Percentiles rank a stretch among this genome's conserved stretches.
Evolutionary conservation across 2,329 filamentous ascomycete genomes (phyloP).

Genomic region (Sporothrix protearum): DNA sequence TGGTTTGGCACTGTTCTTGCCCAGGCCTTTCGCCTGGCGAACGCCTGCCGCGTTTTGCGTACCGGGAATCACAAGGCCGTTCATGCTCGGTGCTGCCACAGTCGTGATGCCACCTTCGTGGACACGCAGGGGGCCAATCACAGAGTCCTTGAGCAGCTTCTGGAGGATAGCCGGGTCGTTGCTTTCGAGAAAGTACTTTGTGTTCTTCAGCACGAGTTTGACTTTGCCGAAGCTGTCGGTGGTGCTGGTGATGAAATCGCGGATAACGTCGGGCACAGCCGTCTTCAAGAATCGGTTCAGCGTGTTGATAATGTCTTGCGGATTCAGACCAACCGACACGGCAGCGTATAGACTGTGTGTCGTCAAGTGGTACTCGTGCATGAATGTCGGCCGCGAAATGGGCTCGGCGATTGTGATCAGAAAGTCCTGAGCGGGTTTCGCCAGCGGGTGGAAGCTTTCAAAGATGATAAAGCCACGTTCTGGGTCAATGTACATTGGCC

Average conservation of each 20-base stretch:
- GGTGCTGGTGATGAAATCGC: conserved; percentile 71
- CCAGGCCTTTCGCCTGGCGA: conserved; percentile 59
- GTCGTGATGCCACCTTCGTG: conserved; percentile 68
- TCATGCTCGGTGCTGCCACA: conserved; percentile 80
- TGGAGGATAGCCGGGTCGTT: conserved; percentile 83
- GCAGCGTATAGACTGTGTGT: conserved; percentile 93
- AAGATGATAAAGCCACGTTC: conserved; percentile 82
- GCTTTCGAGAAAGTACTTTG: conserved; percentile 90
- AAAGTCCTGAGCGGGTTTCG: conserved; percentile 86
- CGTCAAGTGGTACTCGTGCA: conserved; percentile 92
- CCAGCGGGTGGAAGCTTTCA: conserved; percentile 88
- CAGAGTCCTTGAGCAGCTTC: conserved; percentile 75
- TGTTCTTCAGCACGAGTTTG: conserved; percentile 90
- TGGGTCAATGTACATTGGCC: conserved; percentile 91
- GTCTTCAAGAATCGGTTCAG: conserved; percentile 88
- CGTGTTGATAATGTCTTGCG: conserved; percentile 83
- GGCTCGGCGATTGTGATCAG: conserved; percentile 95
- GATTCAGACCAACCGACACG: conserved; percentile 87
- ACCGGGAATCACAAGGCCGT: conserved; percentile 84
- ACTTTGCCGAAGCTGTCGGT: conserved; percentile 93
- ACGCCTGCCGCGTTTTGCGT: conserved; percentile 90
- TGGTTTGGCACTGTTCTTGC: not conserved
- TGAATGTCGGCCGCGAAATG: conserved; percentile 78
- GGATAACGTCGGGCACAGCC: conserved; percentile 74
- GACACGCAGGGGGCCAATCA: conserved; percentile 75